Percentiles rank a stretch among this genome's conserved stretches.
Conservation (phyloP, 2,329 filamentous ascomycete species). For the Ceratocystis eucalypticola region DNA sequence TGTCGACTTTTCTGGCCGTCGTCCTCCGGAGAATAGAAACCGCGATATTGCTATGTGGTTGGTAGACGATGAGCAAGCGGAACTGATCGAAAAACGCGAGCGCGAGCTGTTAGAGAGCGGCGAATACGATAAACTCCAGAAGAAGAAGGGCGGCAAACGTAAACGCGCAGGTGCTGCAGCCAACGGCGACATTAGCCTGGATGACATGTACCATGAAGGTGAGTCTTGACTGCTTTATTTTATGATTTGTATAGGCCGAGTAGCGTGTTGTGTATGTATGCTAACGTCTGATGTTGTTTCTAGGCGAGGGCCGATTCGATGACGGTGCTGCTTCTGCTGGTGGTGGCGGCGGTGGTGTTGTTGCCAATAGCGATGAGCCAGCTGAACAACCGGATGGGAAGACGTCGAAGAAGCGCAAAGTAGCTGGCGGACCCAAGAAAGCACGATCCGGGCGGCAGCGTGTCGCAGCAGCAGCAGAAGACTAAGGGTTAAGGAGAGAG, state of each 20-base stretch:
- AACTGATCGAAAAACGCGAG: conserved; percentile 84
- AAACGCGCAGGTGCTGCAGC: conserved; percentile 32
- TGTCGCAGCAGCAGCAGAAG: conserved; percentile 46
- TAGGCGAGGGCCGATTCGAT: conserved; percentile 94
- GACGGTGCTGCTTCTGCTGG: conserved; percentile 71
- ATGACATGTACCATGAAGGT: conserved; percentile 99
- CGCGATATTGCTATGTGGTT: conserved; percentile 99
- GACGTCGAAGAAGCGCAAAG: conserved; percentile 44
- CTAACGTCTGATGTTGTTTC: conserved; percentile 22
- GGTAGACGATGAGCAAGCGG: conserved; percentile 90
- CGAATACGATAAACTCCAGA: conserved; percentile 50
- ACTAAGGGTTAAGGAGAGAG: conserved; percentile 26
- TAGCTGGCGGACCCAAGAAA: conserved; percentile 33
- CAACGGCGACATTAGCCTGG: conserved; percentile 48
- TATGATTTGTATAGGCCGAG: background rate
- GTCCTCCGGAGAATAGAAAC: conserved; percentile 77
- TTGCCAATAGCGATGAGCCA: conserved; percentile 59
- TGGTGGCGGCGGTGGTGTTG: conserved; percentile 40
- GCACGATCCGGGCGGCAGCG: conserved; percentile 57
- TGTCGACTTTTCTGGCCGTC: conserved; percentile 91
- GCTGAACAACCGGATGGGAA: conserved; percentile 41
- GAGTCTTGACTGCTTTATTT: conserved; percentile 29
- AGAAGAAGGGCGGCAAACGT: conserved; percentile 43
- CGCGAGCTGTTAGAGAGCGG: conserved; percentile 69
- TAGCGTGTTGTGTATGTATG: background rate